phyloP scores from a whole-genome alignment of 495 filamentous ascomycete species.

The Penicillium lagena region DNA sequence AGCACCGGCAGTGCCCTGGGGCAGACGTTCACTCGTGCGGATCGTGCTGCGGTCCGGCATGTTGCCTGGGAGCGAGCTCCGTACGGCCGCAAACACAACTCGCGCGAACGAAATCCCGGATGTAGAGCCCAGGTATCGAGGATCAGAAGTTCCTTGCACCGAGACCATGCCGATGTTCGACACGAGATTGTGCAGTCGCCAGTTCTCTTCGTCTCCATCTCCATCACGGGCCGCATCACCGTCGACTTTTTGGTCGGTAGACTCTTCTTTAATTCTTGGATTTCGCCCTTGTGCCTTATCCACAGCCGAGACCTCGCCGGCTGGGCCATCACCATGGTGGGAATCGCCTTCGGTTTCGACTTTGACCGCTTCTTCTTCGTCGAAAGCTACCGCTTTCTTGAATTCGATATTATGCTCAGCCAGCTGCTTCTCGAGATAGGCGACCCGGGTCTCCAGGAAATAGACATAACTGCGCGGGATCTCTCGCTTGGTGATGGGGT shows the following conservation, averaged over 20 bases:
- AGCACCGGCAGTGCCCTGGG: conserved; percentile 28
- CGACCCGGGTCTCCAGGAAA: conserved; percentile 79
- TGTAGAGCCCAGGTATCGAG: conserved; percentile 75
- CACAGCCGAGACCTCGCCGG: conserved; percentile 4
- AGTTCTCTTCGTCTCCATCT: conserved; percentile 44
- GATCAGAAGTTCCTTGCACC: conserved; percentile 69
- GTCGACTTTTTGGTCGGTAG: conserved; percentile 30
- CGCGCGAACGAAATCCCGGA: conserved; percentile 92
- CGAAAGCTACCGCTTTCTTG: conserved; percentile 65
- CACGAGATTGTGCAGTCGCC: conserved; percentile 65
- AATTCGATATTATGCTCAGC: conserved; percentile 60
- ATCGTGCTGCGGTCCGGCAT: conserved; percentile 52
- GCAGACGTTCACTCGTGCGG: conserved; percentile 40
- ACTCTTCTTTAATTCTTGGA: conserved; percentile 19
- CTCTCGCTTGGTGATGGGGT: conserved; percentile 88
- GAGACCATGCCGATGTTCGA: conserved; percentile 71
- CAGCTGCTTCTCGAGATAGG: conserved; percentile 70
- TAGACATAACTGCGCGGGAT: conserved; percentile 91
- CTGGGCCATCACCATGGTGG: background rate
- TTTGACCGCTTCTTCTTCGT: conserved; percentile 40
- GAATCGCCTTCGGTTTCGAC: conserved; percentile 19
- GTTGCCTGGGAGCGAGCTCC: conserved; percentile 61
- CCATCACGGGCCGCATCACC: conserved; percentile 10
- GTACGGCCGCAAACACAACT: conserved; percentile 91
- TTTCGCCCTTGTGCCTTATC: conserved; percentile 19